Evolutionary conservation across 1,139 yeast genomes (phyloP).

Genomic region (Pichia sp.): DNA sequence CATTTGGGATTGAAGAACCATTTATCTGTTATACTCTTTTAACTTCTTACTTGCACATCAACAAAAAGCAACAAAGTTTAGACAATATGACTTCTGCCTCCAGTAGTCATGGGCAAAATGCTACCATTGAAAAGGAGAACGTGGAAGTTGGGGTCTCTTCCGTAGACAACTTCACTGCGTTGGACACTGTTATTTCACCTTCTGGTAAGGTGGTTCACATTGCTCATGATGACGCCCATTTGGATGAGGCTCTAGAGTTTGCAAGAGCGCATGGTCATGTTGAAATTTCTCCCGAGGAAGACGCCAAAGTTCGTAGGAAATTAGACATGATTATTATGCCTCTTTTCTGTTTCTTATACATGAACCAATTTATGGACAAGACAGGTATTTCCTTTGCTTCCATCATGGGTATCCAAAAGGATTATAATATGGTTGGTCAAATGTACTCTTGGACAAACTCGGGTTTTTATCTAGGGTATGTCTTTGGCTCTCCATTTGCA

Average conservation of each 20-base stretch:
- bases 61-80: no score
- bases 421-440: constrained; percentile 46
- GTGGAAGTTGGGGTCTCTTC: constrained; percentile 5
- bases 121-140: constrained; percentile 1
- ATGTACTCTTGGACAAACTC: constrained; percentile 54
- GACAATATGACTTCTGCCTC: not conserved
- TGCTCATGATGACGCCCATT: constrained; percentile 27
- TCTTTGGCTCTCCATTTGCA: constrained; percentile 45
- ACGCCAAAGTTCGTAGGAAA: constrained; percentile 36
- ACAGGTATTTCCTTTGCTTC: constrained; percentile 53
- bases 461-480: constrained; percentile 53
- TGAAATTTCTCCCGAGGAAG: constrained; percentile 28
- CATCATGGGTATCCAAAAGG: constrained; percentile 49
- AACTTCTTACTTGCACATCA: no score
- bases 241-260: constrained; percentile 18
- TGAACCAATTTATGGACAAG: constrained; percentile 62
- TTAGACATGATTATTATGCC: constrained; percentile 52
- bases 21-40: no score
- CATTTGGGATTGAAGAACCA: no score
- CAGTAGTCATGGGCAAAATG: not conserved
- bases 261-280: constrained; percentile 28
- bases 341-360: constrained; percentile 48
- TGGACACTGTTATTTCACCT: constrained; percentile 31
- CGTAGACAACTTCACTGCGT: constrained; percentile 10
- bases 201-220: constrained; percentile 34